phyloP scores from a whole-genome alignment of 352 stramenopile genomes.

The Pythium oligandrum region DNA sequence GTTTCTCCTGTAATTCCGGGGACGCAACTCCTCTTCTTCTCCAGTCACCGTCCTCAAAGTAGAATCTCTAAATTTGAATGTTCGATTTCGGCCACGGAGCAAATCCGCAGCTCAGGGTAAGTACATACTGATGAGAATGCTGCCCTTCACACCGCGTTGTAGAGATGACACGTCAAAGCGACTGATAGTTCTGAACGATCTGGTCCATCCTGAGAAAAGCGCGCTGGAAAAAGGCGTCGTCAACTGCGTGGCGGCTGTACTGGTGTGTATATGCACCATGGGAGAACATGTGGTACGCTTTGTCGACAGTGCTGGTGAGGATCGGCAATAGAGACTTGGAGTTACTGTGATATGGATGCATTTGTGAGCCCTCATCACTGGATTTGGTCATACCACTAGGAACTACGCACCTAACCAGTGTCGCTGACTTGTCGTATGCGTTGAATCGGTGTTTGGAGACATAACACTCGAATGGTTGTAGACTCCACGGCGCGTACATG shows the following conservation, averaged over 20 bases:
- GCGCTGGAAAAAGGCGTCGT: conserved; percentile 56
- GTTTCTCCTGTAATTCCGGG: no score
- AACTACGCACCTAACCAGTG: neutral
- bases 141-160: no score
- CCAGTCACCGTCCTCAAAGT: no score
- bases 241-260: conserved; percentile 50
- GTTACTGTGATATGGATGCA: conserved; percentile 32
- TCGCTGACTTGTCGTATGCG: conserved; percentile 63
- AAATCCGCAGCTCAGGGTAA: no score
- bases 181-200: conserved; percentile 58
- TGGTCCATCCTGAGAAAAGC: conserved; percentile 70
- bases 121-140: no score
- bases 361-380: neutral
- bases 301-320: conserved; percentile 43
- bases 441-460: conserved; percentile 34
- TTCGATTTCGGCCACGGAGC: no score
- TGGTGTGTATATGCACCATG: conserved; percentile 61
- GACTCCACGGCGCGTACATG: conserved; percentile 43
- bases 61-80: no score
- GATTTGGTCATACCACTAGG: neutral
- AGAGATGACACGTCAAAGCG: conserved; percentile 10
- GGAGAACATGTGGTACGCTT: conserved; percentile 63
- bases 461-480: conserved; percentile 29
- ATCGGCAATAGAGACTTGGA: conserved; percentile 53
- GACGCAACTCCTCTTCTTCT: no score